Evolutionary conservation across 1,284 basidiomycete species (phyloP).

Genomic region (Microbotryum scabiosae): DNA sequence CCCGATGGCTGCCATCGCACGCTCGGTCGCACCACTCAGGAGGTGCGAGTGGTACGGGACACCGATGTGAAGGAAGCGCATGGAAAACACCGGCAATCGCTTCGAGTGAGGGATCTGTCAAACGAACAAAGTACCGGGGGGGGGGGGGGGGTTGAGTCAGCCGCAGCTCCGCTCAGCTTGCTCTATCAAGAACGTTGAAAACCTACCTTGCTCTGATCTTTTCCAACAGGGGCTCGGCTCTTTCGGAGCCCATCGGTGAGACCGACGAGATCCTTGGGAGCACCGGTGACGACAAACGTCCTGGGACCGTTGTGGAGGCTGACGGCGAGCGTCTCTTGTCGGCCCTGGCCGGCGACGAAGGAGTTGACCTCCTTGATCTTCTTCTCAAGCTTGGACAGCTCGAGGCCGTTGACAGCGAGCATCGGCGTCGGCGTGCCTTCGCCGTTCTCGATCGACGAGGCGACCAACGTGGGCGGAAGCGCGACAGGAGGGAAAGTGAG

Average conservation of each 20-base stretch:
- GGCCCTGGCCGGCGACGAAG: conserved; percentile 53
- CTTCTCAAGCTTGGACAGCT: conserved; percentile 64
- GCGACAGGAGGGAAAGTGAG: conserved; percentile 87
- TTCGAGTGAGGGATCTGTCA: conserved; percentile 69
- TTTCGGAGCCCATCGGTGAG: conserved; percentile 84
- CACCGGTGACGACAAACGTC: conserved; percentile 88
- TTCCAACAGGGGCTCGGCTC: conserved; percentile 72
- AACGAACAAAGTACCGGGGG: neutral
- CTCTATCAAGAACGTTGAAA: neutral
- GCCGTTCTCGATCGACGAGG: conserved; percentile 80
- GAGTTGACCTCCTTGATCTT: conserved; percentile 84
- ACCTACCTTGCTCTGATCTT: conserved; percentile 75
- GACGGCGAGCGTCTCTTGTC: conserved; percentile 50
- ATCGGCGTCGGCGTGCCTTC: conserved; percentile 91
- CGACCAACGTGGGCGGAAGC: conserved; percentile 76
- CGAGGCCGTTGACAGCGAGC: conserved; percentile 79
- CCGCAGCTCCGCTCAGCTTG: neutral
- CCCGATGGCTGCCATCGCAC: conserved; percentile 47
- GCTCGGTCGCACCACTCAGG: conserved; percentile 65
- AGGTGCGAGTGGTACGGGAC: conserved; percentile 94
- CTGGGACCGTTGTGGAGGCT: conserved; percentile 88
- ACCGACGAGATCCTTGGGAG: conserved; percentile 83
- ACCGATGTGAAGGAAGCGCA: conserved; percentile 86
- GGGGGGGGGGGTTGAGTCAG: neutral
- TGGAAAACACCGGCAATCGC: conserved; percentile 85